Conservation (phyloP, 2,329 filamentous ascomycete genomes). For the Ciborinia camelliae region DNA sequence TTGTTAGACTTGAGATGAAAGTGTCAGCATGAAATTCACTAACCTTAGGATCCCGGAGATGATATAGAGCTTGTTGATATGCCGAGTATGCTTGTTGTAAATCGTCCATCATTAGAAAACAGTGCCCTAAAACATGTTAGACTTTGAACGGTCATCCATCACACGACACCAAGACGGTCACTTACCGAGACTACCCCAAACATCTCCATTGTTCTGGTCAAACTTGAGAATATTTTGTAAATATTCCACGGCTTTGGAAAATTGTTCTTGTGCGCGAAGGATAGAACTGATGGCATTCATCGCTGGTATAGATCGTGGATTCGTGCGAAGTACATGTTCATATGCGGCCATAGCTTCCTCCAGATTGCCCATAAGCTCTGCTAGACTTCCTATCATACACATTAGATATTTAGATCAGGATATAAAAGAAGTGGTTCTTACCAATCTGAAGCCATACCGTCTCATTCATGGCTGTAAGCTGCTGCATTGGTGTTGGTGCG, state of each 20-base stretch:
- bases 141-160: slow-evolving; percentile 16
- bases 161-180: slow-evolving; percentile 19
- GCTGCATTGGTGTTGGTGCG: slow-evolving; percentile 49
- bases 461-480: slow-evolving; percentile 78
- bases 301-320: slow-evolving; percentile 81
- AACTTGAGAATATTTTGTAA: slow-evolving; percentile 87
- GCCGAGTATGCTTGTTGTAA: slow-evolving; percentile 94
- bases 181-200: slow-evolving; percentile 91
- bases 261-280: slow-evolving; percentile 86
- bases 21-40: slow-evolving; percentile 1
- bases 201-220: slow-evolving; percentile 85
- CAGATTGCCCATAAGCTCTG: slow-evolving; percentile 81
- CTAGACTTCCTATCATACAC: slow-evolving; percentile 64
- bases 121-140: slow-evolving; percentile 65
- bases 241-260: slow-evolving; percentile 90
- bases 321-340: slow-evolving; percentile 83
- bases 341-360: slow-evolving; percentile 90
- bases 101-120: slow-evolving; percentile 98
- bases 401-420: slow-evolving; percentile 35
- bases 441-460: slow-evolving; percentile 89
- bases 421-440: slow-evolving; percentile 46
- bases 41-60: slow-evolving; percentile 90
- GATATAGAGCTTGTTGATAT: slow-evolving; percentile 92
- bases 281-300: slow-evolving; percentile 95
- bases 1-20: slow-evolving; percentile 21